Base-by-base conservation (phyloP, 2,329 filamentous ascomycete species). In the Phaeoacremonium minimum region DNA sequence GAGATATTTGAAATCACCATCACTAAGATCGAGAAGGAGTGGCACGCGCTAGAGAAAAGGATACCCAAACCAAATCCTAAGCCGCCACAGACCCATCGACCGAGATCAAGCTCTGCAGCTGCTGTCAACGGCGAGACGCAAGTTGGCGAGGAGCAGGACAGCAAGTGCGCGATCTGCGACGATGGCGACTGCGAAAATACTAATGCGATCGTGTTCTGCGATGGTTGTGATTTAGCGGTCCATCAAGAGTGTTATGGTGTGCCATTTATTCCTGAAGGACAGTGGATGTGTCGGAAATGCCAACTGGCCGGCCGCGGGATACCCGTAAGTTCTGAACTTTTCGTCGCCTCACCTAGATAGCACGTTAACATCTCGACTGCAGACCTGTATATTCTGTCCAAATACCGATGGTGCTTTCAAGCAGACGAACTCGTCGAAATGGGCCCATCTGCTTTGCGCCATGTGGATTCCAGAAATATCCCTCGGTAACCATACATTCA, bases 161-260 rank as follows among this genome's bases (percentile, higher is more conserved):
- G 85, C 50, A 97, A 95, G 61, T 98, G 93, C 57, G 90, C 88
- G 15, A 94, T 98, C 40, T 98, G 93, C 57, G 93, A 98, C 56
- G 93, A 98, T 54, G 93, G 93, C n/a, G 93, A 98, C 56, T 98
- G 93, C 55, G 93, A 98, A 64, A 98, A 98, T 60, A 94, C 93
- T 15, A 98, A 98, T 55, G 93, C 93, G 1, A 98, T 98, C 53
- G 93, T 98, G 15, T 98, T 98, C 56, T 98, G 93, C 58, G 93
- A 98, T 57, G 93, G 93, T 4, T 98, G 93, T 62, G 94, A 98
- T 61, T 70, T 98, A 35, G 93, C 93, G 4, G 93, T 98, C 8
- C 93, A 98, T 61, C 93, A 98, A 60, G 93, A 98, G 66, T 98
- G 93, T 62, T 98, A 98, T 56, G 93, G 93, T 38, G 93, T 98